Conservation (phyloP, 805 yeast genomes). For the Candida pseudoglaebosa region DNA sequence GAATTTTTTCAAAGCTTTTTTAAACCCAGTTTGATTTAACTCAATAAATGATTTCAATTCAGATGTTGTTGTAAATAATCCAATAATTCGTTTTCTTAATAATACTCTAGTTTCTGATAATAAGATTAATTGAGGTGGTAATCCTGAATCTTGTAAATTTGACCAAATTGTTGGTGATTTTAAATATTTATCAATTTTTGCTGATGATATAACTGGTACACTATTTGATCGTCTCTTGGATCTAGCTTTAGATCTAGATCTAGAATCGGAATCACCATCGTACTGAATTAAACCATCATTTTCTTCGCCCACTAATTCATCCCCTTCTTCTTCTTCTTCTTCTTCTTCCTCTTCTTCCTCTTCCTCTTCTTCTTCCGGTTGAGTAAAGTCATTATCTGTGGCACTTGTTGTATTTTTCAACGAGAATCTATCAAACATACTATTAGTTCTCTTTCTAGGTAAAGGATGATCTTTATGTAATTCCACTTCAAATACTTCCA, state of each 20-base stretch:
- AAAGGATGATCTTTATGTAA: conserved; percentile 3
- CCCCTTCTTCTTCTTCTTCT: conserved; percentile 8
- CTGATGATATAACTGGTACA: conserved; percentile 11
- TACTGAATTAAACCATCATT: conserved; percentile 17
- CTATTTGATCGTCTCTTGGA: conserved; percentile 2
- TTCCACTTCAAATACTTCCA: conserved; percentile 54
- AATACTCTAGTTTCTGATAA: conserved; percentile 49
- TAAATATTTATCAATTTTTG: conserved; percentile 29
- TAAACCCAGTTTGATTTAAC: conserved; percentile 50
- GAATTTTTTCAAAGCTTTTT: conserved; percentile 50
- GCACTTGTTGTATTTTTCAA: conserved; percentile 6
- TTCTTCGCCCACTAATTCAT: conserved; percentile 31
- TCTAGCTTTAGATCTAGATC: conserved; percentile 3
- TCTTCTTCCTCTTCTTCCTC: conserved; percentile 28
- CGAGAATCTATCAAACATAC: not conserved
- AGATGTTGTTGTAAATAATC: conserved; percentile 41
- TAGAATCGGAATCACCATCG: not conserved
- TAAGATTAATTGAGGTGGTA: conserved; percentile 31
- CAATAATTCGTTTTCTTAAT: conserved; percentile 44
- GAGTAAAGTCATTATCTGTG: conserved; percentile 29
- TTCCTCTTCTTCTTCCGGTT: conserved; percentile 26
- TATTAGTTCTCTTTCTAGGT: not conserved
- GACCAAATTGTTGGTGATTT: conserved; percentile 37
- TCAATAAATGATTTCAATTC: conserved; percentile 50
- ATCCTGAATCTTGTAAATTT: conserved; percentile 17